phyloP scores from a whole-genome alignment of 1,284 basidiomycete genomes.

The Vanrija humicola region DNA sequence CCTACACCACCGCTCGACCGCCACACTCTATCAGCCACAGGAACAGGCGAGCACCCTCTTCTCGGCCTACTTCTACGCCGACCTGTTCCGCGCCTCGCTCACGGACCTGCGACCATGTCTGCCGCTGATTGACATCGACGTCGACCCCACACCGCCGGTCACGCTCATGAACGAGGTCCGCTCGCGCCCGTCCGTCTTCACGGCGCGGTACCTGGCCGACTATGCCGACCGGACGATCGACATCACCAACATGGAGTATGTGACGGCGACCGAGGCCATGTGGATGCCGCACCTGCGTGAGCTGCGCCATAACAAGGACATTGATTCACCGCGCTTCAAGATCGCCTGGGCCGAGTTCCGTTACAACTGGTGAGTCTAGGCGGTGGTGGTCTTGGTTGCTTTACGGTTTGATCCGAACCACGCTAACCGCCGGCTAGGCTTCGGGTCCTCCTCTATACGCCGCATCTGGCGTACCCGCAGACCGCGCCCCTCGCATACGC shows the following conservation, averaged over 20 bases:
- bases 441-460: slow-evolving; percentile 21
- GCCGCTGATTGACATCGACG: slow-evolving; percentile 23
- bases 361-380: slow-evolving; percentile 20
- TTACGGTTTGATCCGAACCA: not conserved
- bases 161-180: slow-evolving; percentile 16
- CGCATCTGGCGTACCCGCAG: slow-evolving; percentile 8
- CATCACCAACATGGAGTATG: slow-evolving; percentile 17
- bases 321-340: slow-evolving; percentile 7
- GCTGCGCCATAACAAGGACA: slow-evolving; percentile 9
- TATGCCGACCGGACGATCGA: slow-evolving; percentile 20
- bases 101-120: slow-evolving; percentile 19
- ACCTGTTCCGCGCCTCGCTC: slow-evolving; percentile 23
- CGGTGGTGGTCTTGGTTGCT: no score
- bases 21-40: slow-evolving; percentile 18
- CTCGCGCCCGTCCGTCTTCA: slow-evolving; percentile 10
- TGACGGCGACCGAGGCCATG: slow-evolving; percentile 12
- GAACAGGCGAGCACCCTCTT: slow-evolving; percentile 23
- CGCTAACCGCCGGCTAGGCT: slow-evolving; percentile 11
- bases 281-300: slow-evolving; percentile 18
- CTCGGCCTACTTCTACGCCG: slow-evolving; percentile 22
- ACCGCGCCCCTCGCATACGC: slow-evolving; percentile 11
- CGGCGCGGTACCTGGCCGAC: slow-evolving; percentile 18
- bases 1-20: slow-evolving; percentile 18
- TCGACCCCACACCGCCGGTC: slow-evolving; percentile 13
- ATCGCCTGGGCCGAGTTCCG: slow-evolving; percentile 21